Percentiles rank a stretch among this genome's conserved stretches.
Conservation (phyloP, 768 basidiomycete species). For the Termitomyces sp. region DNA sequence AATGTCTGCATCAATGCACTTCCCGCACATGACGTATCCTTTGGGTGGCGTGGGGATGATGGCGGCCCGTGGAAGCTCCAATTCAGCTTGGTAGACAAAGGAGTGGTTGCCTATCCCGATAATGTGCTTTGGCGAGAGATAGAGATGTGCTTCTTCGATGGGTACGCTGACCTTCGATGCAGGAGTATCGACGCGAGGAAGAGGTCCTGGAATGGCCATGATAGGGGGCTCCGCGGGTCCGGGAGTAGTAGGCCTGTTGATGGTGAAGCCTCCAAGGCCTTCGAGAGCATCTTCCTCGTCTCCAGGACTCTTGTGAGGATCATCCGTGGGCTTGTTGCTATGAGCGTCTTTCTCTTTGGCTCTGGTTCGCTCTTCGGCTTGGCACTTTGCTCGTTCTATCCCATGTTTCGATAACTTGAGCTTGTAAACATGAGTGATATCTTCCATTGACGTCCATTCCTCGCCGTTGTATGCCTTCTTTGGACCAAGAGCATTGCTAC, state of each 20-base stretch:
- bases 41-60: slow-evolving; percentile 4
- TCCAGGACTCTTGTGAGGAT: background rate
- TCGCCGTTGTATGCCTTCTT: background rate
- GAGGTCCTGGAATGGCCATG: slow-evolving; percentile 28
- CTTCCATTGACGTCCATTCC: slow-evolving; percentile 29
- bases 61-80: slow-evolving; percentile 23
- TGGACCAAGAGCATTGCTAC: background rate
- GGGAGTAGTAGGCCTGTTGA: slow-evolving; percentile 3
- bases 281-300: background rate
- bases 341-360: background rate
- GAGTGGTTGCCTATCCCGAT: slow-evolving; percentile 55
- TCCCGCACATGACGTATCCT: slow-evolving; percentile 29
- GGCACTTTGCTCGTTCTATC: slow-evolving; percentile 1
- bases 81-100: slow-evolving; percentile 45
- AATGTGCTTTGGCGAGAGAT: slow-evolving; percentile 36
- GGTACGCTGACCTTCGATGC: background rate
- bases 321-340: background rate
- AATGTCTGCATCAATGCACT: slow-evolving; percentile 36
- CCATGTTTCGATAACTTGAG: slow-evolving; percentile 21
- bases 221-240: slow-evolving; percentile 23
- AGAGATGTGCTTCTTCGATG: slow-evolving; percentile 45
- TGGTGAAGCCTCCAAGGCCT: slow-evolving; percentile 6
- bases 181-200: slow-evolving; percentile 11
- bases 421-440: slow-evolving; percentile 30
- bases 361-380: slow-evolving; percentile 4